Evolutionary conservation across 306 rosid genomes (phyloP).

Genomic region (Trifolium subterraneum): DNA sequence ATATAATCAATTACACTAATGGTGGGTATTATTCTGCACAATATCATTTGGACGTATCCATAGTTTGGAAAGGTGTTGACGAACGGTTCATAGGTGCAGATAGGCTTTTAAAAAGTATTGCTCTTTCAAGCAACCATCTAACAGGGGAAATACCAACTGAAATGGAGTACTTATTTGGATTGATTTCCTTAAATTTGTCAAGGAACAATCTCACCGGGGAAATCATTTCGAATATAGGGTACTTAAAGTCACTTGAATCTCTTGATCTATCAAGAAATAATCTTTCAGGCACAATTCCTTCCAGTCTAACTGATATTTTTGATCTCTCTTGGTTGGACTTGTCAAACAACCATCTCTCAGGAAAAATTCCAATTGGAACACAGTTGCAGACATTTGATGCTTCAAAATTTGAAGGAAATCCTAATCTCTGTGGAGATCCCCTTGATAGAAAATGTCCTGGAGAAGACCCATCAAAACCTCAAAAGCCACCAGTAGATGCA

Average conservation of each 20-base stretch:
- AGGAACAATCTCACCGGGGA: neutral
- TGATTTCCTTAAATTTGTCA: neutral
- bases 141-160: neutral
- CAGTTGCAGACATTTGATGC: neutral
- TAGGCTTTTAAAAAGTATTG: neutral
- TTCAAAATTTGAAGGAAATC: neutral
- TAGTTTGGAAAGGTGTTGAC: neutral
- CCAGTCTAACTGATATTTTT: neutral
- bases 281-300: neutral
- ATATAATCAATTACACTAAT: no score
- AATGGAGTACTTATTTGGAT: neutral
- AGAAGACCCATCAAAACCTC: neutral
- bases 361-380: neutral
- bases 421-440: neutral
- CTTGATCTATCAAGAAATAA: constrained; percentile 4
- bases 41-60: neutral
- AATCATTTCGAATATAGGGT: neutral
- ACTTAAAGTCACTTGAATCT: neutral
- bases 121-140: neutral
- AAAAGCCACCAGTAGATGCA: neutral
- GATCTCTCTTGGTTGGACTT: neutral
- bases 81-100: neutral
- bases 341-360: neutral
- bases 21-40: no score
- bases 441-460: neutral